Base-by-base conservation (phyloP, 2,329 filamentous ascomycete genomes). In the Fusarium nurragi region DNA sequence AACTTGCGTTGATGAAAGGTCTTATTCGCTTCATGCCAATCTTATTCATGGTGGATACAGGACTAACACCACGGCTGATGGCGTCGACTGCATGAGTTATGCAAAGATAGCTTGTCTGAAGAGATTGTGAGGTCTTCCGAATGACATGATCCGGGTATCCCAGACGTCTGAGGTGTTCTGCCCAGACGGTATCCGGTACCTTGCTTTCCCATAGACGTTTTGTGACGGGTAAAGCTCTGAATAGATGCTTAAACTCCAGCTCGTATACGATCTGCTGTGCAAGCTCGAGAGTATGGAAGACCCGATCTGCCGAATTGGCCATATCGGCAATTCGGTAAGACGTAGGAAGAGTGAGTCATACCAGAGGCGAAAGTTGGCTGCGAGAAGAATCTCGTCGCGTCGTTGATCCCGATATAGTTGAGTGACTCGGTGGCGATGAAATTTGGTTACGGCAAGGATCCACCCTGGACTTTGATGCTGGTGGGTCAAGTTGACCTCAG, bases 201-300 rank as follows among this genome's bases (percentile, higher is more conserved):
- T 23, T 43, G 22, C 52, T 63, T 19, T 50, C 22, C 56, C 62
- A 50, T 19, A 63, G 23, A 3, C 4, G 19, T 12, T 25, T 65
- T 2, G 62, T 63, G 14, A 63, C 38, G 2, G 23, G 9, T 14
- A 53, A 39, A 23, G 50, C 43, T 49, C 21, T 23, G 13, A 16
- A 26, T 2, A 45, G 4, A 16, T 56, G 13, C n/a, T 54, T 46
- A 38, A 22, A 26, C 37, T 63, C 37, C 32, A 64, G 9, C 13
- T 50, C 21, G 26, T 64, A 49, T 10, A 65, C 41, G 13, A 64
- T 64, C 19, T 47, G 26, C 18, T 64, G 49, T 30, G 61, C 61
- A 9, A 65, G 40, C 18, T 60, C 60, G 14, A 60, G 19, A 6
- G 45, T 64, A 32, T 60, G 54, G 19, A 65, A 64, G 13, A 65